phyloP scores from a whole-genome alignment of 179 eudicot species.

The Sideroxylon spinosum region DNA sequence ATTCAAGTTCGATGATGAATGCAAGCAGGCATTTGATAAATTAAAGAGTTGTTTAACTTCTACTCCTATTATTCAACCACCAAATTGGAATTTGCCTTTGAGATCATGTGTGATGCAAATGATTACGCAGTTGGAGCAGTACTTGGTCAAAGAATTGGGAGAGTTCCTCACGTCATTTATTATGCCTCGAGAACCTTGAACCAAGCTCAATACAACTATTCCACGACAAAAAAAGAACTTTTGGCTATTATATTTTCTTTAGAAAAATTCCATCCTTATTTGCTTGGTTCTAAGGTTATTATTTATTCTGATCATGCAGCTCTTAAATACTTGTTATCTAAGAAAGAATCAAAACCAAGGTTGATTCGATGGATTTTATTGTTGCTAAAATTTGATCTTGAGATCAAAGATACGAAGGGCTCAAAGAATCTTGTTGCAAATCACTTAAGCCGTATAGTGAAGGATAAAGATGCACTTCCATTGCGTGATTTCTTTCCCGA shows the following conservation, averaged over 20 bases:
- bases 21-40: neutral
- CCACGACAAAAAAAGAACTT: slow-evolving; percentile 6
- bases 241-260: slow-evolving; percentile 4
- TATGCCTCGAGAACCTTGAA: neutral
- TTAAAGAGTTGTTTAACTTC: neutral
- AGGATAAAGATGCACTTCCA: neutral
- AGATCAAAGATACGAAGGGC: slow-evolving; percentile 12
- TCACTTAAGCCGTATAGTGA: neutral
- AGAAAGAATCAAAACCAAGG: neutral
- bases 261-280: slow-evolving; percentile 10
- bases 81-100: neutral
- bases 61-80: neutral
- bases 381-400: slow-evolving; percentile 12
- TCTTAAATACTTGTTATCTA: neutral
- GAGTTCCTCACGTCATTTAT: neutral
- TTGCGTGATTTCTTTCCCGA: neutral
- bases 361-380: slow-evolving; percentile 8
- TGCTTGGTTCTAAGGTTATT: slow-evolving; percentile 1
- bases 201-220: neutral
- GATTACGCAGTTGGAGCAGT: neutral
- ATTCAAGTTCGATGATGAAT: slow-evolving; percentile 10
- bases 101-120: slow-evolving; percentile 8
- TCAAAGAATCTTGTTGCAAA: neutral
- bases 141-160: slow-evolving; percentile 5
- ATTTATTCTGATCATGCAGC: slow-evolving; percentile 2